These are phyloP conservation scores for Alternaria ethzedia DNA, from an alignment of 2,329 filamentous ascomycete genomes.

Conservation along the genomic window DNA sequence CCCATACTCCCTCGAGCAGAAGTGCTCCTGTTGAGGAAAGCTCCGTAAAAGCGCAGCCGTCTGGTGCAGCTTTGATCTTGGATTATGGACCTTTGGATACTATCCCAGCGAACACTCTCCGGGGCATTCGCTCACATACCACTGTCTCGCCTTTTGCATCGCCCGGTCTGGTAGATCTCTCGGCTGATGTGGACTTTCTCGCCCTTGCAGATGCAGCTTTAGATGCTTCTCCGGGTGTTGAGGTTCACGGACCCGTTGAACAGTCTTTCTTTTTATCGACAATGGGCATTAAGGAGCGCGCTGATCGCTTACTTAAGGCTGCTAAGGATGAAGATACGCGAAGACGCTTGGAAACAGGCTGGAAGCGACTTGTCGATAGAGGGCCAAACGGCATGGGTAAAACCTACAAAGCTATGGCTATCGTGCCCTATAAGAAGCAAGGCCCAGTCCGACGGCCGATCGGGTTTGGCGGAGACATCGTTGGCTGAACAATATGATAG, in stretches of 20 bases:
- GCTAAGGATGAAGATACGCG: slow-evolving; percentile 48
- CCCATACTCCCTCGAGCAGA: slow-evolving; percentile 50
- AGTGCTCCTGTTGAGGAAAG: slow-evolving; percentile 15
- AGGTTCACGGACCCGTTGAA: slow-evolving; percentile 90
- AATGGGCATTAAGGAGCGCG: slow-evolving; percentile 74
- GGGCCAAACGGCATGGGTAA: slow-evolving; percentile 89
- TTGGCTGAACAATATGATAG: background rate
- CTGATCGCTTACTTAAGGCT: slow-evolving; percentile 34
- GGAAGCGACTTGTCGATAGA: slow-evolving; percentile 82
- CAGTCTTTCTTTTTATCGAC: slow-evolving; percentile 79
- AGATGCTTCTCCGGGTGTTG: slow-evolving; percentile 76
- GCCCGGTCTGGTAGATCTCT: slow-evolving; percentile 85
- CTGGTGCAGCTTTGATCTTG: slow-evolving; percentile 90
- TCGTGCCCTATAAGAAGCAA: slow-evolving; percentile 71
- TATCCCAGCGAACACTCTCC: slow-evolving; percentile 86
- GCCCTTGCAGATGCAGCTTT: slow-evolving; percentile 84
- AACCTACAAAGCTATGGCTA: slow-evolving; percentile 90
- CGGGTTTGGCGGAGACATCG: slow-evolving; percentile 81
- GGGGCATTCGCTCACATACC: slow-evolving; percentile 81
- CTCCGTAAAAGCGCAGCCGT: slow-evolving; percentile 66
- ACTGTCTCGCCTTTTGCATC: slow-evolving; percentile 78
- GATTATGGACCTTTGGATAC: slow-evolving; percentile 86
- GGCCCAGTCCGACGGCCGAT: slow-evolving; percentile 77
- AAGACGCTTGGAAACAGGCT: slow-evolving; percentile 71
- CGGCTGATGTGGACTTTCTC: slow-evolving; percentile 91